Base-by-base conservation (phyloP, 2,329 filamentous ascomycete genomes). In the Claviceps digitariae region DNA sequence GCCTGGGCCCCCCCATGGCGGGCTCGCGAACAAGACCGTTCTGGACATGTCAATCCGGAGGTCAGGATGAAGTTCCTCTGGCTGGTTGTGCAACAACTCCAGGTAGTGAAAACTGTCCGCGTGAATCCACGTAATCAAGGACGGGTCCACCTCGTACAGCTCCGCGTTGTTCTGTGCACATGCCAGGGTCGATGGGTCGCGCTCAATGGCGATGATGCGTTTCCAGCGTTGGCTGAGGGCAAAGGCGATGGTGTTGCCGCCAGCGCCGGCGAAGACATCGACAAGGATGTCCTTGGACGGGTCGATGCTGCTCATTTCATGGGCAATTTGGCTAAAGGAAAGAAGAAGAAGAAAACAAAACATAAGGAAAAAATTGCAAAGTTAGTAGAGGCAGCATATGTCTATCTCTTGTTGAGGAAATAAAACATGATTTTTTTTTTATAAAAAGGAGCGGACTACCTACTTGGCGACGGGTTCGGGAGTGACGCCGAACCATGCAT, bases 401-500 rank as follows among this genome's bases (percentile, higher is more conserved):
- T 15, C 20, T 48, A 25, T 38, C 13, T 13, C 7, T 20, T 43
- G 50, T 52, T 12, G 50, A 51, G 46, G 20, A 31, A 49, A 29
- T 29, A 29, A n/a, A n/a, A n/a, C n/a, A n/a, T n/a, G n/a, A n/a
- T n/a, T n/a, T n/a, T n/a, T n/a, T n/a, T n/a, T n/a, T 29, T 8
- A 34, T 9, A 34, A 34, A 2, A 34, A 34, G 34, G 34, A 7
- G 34, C 1, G 12, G 15, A 44, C 50, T 54, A 71, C 75, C 62
- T 73, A 93, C 87, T 77, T 82, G 56, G 93, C 93, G 29, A 98
- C 81, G 4, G 87, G 86, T 67, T 98, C 91, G 15, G 93, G 90
- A 0, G 94, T 98, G 8, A 97, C 90, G 53, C 90, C 93, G 66
- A 93, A 98, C 93, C 93, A 98, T 52, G 90, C 86, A 69, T 91